Evolutionary conservation across 164 flowering plant species (phyloP).

Genomic region (Stephania japonica): DNA sequence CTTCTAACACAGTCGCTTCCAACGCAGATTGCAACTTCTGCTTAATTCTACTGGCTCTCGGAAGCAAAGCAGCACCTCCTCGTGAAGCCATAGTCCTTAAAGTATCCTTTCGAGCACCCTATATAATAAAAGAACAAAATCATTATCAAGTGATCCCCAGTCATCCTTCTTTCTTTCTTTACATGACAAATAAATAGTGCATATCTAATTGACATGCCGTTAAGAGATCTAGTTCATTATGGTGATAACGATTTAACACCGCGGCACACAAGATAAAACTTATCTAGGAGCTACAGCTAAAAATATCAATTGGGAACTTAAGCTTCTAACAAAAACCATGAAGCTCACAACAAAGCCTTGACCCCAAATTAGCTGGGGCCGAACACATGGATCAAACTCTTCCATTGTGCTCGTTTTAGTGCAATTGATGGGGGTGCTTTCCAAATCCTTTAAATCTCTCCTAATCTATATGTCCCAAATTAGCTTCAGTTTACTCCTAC

Average conservation of each 20-base stretch:
- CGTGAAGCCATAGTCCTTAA: slow-evolving; percentile 2
- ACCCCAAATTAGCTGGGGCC: too few relatives aligned
- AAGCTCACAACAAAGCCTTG: too few relatives aligned
- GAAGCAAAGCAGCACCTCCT: slow-evolving; percentile 30
- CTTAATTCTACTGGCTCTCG: slow-evolving; percentile 55
- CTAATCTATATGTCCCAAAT: too few relatives aligned
- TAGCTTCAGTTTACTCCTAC: too few relatives aligned
- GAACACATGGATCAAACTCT: too few relatives aligned
- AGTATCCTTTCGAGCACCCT: background rate
- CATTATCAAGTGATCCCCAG: background rate
- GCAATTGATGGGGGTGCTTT: too few relatives aligned
- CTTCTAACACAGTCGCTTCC: slow-evolving; percentile 43
- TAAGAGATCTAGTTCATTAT: background rate
- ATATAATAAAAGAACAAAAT: background rate
- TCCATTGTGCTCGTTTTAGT: too few relatives aligned
- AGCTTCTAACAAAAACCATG: background rate
- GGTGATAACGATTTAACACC: background rate
- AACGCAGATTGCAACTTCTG: slow-evolving; percentile 43
- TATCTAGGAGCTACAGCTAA: background rate
- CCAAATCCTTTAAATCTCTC: too few relatives aligned
- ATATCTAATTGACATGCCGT: background rate
- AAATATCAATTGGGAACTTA: background rate
- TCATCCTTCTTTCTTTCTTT: background rate
- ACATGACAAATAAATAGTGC: background rate
- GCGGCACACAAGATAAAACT: background rate